These are phyloP conservation scores for Prunus persica DNA, from an alignment of 306 rosid genomes.

Conservation along the genomic window DNA sequence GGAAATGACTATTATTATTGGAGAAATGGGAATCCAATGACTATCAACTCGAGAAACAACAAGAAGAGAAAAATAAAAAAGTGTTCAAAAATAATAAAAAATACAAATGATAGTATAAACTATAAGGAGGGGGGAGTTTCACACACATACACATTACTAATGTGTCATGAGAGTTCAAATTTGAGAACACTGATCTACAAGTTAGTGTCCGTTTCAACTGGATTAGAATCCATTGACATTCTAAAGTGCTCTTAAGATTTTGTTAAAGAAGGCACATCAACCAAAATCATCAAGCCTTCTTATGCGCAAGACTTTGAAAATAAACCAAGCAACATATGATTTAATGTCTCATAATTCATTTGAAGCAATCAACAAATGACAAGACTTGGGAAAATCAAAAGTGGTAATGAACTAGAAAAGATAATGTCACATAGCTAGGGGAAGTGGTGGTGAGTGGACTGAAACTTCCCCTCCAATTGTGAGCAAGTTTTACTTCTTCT, in stretches of 20 bases:
- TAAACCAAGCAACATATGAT: not conserved
- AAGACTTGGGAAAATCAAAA: not conserved
- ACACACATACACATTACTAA: no score
- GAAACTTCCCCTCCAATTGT: slow-evolving; percentile 21
- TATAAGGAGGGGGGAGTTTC: no score
- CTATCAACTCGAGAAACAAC: not conserved
- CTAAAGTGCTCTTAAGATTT: no score
- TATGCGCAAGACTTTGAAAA: not conserved
- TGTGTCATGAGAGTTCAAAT: no score
- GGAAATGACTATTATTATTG: slow-evolving; percentile 5
- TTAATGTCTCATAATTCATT: not conserved
- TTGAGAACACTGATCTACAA: no score
- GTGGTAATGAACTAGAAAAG: not conserved
- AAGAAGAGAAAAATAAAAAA: not conserved
- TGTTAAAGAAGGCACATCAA: not conserved
- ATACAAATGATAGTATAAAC: no score
- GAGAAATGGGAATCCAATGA: slow-evolving; percentile 25
- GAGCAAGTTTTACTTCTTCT: not conserved
- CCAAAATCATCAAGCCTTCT: not conserved
- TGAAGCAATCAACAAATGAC: not conserved
- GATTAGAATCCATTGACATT: no score
- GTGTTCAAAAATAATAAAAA: not conserved
- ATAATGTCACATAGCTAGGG: no score
- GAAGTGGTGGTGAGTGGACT: slow-evolving; percentile 7
- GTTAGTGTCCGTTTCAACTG: no score